Base-by-base conservation (phyloP, 106 monocot species). In the Gastrodia elata region DNA sequence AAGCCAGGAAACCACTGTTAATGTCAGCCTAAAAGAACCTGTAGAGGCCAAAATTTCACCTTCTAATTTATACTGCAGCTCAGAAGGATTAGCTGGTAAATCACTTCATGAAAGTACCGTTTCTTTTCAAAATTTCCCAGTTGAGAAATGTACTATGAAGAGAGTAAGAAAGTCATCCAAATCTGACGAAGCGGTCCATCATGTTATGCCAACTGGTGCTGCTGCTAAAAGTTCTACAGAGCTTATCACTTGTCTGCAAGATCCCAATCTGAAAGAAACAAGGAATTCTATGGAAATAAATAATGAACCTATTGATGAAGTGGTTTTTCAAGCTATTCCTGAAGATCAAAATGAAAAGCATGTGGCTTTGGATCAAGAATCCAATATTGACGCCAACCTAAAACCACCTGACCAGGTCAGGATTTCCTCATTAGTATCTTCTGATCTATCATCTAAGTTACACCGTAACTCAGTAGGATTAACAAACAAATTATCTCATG, bases 251-350 rank as follows among this genome's bases (percentile, higher is more conserved):
- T n/a, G n/a, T n/a, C 35, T 69, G 36, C 3, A 69, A n/a, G 24
- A 40, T 39, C 9, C 69, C 26, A 40, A 39, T 41, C 40, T 40
- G 39, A 69, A 69, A 69, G 38, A 69, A 69, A 39, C 1, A 0
- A 40, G 10, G 20, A 39, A 40, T 69, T 69, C 69, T 69, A 40
- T 69, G 38, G 69, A 69, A 40, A 39, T 26, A 69, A 36, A 38
- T 38, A 38, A 69, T 25, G 69, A 26, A 40, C 26, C 38, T 39
- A 24, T 39, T 11, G n/a, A 39, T 24, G 40, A 69, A 20, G 40
- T 24, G 40, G 3, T 69, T 22, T 10, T 41, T 69, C 69, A 39
- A 69, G 16, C 11, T 40, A 39, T 40, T 69, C 24, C 69, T 69
- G 69, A 32, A 25, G 40, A 40, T 69, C 40, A 10, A 39, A 35